Evolutionary conservation across 116 monocot genomes (phyloP), one percentile per base, ranked within the genome.

Genomic region (Trichopus zeylanicus): DNA sequence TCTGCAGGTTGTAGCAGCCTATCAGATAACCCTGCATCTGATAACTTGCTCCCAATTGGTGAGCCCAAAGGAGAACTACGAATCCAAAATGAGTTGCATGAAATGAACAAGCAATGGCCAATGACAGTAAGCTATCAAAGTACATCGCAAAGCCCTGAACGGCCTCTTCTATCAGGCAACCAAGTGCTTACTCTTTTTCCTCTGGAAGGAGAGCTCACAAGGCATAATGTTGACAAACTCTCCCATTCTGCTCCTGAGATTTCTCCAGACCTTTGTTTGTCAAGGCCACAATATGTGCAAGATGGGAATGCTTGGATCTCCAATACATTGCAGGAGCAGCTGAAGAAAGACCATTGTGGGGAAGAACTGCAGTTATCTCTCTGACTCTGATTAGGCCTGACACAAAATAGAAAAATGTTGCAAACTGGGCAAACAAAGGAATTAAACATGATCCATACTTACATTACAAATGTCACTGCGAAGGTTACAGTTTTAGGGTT

Each of bases 251-350:
- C 8, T 27, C 13, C 28, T 53, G 1, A 0, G 25, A 28, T 53
- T 8, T 29, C 53, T 23, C 53, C 53, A 26, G 28, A 53, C 53
- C 53, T 53, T 26, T 27, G 53, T 28, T 53, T 53, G 28, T 53
- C 53, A 53, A 53, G 53, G 27, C 53, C 53, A 10, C 28, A 53
- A 8, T 53, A 28, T 53, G 27, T 53, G 27, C 19, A 28, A 28
- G 53, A 53, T 29, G 53, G 53, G 27, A 53, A 53, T 53, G 18
- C 28, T 28, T 53, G 53, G 53, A 53, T 53, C 18, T 28, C 53
- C 12, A 27, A 26, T 7, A 26, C 7, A 0, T 27, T 27, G 12
- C 19, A 26, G 12, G 25, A 53, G 23, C 24, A 28, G 22, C 27
- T 53, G 6, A 53, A 27, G 27, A 15, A 53, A 13, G 53, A 26